phyloP scores from a whole-genome alignment of 1,284 basidiomycete species.

The Ceratobasidium sp. region DNA sequence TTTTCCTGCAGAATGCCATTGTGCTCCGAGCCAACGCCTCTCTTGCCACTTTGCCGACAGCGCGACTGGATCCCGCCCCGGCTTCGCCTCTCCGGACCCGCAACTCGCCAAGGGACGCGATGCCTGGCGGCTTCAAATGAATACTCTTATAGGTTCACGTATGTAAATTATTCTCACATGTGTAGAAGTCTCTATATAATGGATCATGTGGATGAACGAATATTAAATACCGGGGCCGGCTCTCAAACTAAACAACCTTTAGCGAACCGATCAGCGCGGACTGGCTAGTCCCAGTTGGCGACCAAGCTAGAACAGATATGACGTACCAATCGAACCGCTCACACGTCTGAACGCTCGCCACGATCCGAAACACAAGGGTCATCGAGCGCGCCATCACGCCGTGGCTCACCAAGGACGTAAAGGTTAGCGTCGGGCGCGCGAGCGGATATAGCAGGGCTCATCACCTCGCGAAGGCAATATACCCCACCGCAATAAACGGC shows the following conservation, averaged over 20 bases:
- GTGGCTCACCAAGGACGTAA: background rate
- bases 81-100: background rate
- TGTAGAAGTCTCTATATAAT: background rate
- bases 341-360: background rate
- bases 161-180: slow-evolving; percentile 11
- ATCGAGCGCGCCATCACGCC: background rate
- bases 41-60: slow-evolving; percentile 19
- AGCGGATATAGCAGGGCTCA: slow-evolving; percentile 10
- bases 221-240: slow-evolving; percentile 2
- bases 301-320: background rate
- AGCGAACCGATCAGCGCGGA: slow-evolving; percentile 1
- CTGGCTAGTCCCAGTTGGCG: background rate
- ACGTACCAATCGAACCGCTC: background rate
- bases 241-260: background rate
- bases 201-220: background rate
- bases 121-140: background rate
- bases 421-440: background rate
- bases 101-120: background rate
- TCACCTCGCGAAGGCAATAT: background rate
- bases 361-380: slow-evolving; percentile 18
- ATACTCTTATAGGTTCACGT: background rate
- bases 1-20: slow-evolving; percentile 34
- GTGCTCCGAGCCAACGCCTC: slow-evolving; percentile 38
- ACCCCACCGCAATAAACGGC: slow-evolving; percentile 1
- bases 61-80: background rate